Evolutionary conservation across 2,329 filamentous ascomycete species (phyloP), one percentile per base, ranked within the genome.

Genomic region (Xenosphaeropsis pyriputrescens): DNA sequence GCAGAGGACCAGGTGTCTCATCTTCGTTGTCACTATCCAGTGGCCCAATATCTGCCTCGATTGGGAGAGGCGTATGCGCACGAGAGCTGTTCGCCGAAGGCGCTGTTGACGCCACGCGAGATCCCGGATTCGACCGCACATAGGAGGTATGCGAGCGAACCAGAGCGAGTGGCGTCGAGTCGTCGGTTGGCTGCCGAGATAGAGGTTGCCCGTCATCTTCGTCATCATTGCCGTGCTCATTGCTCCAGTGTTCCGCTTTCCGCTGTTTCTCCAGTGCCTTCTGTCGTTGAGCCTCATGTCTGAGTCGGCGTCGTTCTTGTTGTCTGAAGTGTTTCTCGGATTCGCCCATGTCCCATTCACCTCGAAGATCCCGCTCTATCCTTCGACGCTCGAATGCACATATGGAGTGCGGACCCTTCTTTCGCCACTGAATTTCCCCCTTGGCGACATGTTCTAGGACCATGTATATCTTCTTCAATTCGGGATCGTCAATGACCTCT

Each of bases 391-490:
- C 91, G 50, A 86, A 79, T 22, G 77, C 67, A 49, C 84, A 84
- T 45, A 96, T 82, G 51, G 86, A 82, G 39, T 79, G 81, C 6
- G 86, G 67, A 5, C 85, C 89, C 60, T 88, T 85, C 56, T 82
- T 89, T 39, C 91, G 76, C 91, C 91, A 98, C 35, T 85, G 72
- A 40, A 98, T 85, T 60, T 98, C 91, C 37, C 91, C 89, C 31
- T 89, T 72, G 55, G 95, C 85, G 40, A 95, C 88, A 58, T 89
- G 89, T 58, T 98, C 91, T 32, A 98, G 70, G 15, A 96, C 85
- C 62, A 98, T 89, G 62, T 98, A 98, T 44, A 98, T 94, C 62
- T 98, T 98, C 63, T 93, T 91, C 41, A 86, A 75, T 51, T 86
- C 85, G 2, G 89, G 89, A 55, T 98, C 91, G 56, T 98, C 91